Evolutionary conservation across 768 basidiomycete genomes (phyloP).

Genomic region (Lanmaoa rubissima): DNA sequence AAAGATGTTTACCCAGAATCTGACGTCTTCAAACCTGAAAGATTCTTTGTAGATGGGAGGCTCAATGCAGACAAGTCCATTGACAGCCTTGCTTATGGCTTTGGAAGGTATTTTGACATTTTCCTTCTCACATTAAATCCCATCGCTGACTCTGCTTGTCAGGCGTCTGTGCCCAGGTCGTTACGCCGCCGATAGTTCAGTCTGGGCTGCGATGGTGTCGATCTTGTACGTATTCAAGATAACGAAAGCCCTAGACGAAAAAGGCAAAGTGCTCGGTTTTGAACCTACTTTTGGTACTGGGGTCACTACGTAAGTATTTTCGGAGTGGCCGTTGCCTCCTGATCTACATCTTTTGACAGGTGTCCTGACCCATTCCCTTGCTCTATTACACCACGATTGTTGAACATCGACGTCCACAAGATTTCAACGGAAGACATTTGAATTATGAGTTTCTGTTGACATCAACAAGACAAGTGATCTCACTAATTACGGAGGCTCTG

Average conservation of each 20-base stretch:
- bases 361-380: constrained; percentile 14
- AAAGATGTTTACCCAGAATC: constrained; percentile 17
- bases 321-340: not conserved
- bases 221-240: constrained; percentile 29
- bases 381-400: constrained; percentile 4
- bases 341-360: constrained; percentile 3
- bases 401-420: constrained; percentile 3
- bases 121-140: not conserved
- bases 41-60: constrained; percentile 24
- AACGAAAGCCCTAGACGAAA: constrained; percentile 19
- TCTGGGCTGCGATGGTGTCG: constrained; percentile 32
- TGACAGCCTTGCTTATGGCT: constrained; percentile 16
- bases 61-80: not conserved
- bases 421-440: not conserved
- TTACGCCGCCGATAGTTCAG: constrained; percentile 26
- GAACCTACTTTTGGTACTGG: constrained; percentile 14
- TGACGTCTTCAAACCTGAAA: constrained; percentile 31
- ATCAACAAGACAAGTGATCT: not conserved
- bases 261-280: constrained; percentile 27
- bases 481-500: not conserved
- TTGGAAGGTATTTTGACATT: constrained; percentile 19
- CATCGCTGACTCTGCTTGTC: not conserved
- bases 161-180: constrained; percentile 34
- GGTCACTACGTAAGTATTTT: constrained; percentile 7
- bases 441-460: not conserved